Percentiles rank a stretch among this genome's conserved stretches.
Evolutionary conservation across 768 basidiomycete species (phyloP).

Genomic region (Crepidotus variabilis): DNA sequence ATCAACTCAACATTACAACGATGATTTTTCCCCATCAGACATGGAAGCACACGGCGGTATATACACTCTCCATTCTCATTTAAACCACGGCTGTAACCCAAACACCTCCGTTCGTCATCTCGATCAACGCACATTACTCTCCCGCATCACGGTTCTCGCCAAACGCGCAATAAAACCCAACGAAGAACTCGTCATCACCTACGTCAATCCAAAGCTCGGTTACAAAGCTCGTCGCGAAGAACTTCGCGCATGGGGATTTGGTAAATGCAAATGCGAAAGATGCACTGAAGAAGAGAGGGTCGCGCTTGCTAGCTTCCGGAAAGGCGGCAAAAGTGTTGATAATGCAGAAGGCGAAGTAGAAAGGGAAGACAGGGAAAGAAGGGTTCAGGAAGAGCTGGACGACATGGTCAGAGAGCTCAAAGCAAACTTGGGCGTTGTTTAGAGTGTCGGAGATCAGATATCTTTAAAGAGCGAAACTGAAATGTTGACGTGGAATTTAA

Average conservation of each 20-base stretch:
- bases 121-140: conserved; percentile 62
- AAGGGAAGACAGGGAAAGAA: conserved; percentile 6
- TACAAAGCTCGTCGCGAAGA: conserved; percentile 45
- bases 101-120: conserved; percentile 79
- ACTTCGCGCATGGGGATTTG: conserved; percentile 75
- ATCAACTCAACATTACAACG: too few species aligned
- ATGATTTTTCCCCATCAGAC: too few species aligned
- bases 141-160: conserved; percentile 75
- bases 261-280: conserved; percentile 59
- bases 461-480: too few species aligned
- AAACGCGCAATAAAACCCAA: conserved; percentile 58
- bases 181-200: conserved; percentile 75
- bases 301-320: conserved; percentile 28
- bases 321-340: conserved; percentile 17
- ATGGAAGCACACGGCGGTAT: conserved; percentile 85
- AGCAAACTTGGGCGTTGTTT: conserved; percentile 6
- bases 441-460: not conserved
- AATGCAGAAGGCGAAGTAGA: conserved; percentile 20
- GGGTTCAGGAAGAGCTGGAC: conserved; percentile 9
- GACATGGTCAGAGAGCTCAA: conserved; percentile 11
- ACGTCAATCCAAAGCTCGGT: conserved; percentile 65
- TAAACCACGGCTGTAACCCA: conserved; percentile 83
- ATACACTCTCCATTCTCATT: conserved; percentile 80
- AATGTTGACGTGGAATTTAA: too few species aligned
- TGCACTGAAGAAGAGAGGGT: conserved; percentile 59